Evolutionary conservation across 2,329 filamentous ascomycete species (phyloP).

Genomic region (Leptographium lundbergii): DNA sequence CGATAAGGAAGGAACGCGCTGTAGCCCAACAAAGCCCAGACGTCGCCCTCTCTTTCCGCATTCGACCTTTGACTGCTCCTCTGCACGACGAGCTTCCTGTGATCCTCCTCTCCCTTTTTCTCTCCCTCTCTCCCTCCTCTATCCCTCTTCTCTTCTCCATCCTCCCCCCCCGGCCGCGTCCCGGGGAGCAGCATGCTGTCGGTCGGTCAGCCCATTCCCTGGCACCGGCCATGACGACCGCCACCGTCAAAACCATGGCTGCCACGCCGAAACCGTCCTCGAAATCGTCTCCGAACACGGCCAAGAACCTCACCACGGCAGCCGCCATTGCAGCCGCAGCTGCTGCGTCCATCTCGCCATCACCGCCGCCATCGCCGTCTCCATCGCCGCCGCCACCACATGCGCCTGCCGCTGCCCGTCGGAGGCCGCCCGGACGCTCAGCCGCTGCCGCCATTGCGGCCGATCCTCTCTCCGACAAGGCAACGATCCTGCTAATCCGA

Average conservation of each 20-base stretch:
- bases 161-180: neutral
- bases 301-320: neutral
- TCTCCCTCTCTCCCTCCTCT: too few species aligned
- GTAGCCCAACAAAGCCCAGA: too few species aligned
- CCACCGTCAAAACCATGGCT: neutral
- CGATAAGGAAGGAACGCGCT: too few species aligned
- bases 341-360: too few species aligned
- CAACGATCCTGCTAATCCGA: conserved; percentile 71
- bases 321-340: neutral
- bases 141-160: too few species aligned
- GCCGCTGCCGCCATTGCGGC: conserved; percentile 16
- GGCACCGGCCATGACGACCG: neutral
- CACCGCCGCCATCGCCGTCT: too few species aligned
- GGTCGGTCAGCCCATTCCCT: neutral
- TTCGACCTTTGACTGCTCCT: too few species aligned
- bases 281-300: too few species aligned
- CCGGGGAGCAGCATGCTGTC: neutral
- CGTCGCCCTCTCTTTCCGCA: too few species aligned
- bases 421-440: neutral
- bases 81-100: too few species aligned
- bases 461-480: conserved; percentile 58
- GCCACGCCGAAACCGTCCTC: neutral
- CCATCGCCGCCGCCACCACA: neutral
- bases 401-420: neutral
- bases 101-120: too few species aligned